Evolutionary conservation across 345 rosid genomes (phyloP), one percentile per base, ranked within the genome.

Genomic region (Iberis pinnata): DNA sequence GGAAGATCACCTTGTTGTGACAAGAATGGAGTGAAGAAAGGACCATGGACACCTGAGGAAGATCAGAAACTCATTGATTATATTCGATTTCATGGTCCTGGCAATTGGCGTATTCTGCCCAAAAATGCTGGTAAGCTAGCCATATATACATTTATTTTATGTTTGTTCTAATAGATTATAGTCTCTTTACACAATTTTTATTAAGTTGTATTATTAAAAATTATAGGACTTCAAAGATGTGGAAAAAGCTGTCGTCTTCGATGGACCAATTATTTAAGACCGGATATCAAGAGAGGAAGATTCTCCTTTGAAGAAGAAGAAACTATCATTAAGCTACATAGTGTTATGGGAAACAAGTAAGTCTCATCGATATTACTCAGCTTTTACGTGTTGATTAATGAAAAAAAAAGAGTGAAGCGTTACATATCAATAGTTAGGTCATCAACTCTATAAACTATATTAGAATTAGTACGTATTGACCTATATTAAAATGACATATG

Each of bases 161-260:
- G 2, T 36, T 51, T 29, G 36, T 11, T 13, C 3, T 32, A 32
- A 32, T 11, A 9, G 42, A n/a, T n/a, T n/a, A n/a, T n/a, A n/a
- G n/a, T n/a, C n/a, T n/a, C n/a, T n/a, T n/a, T n/a, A n/a, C n/a
- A n/a, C n/a, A n/a, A n/a, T n/a, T n/a, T n/a, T n/a, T n/a, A n/a
- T n/a, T 56, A 24, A 29, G 9, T 29, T 7, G 13, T 56, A 29
- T 47, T n/a, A 10, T 56, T n/a, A 12, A 45, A 10, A 48, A 57
- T 27, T 58, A 47, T 33, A 90, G 98, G 89, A 40, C 93, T 92
- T 19, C 79, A 84, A 68, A 78, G 98, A 64, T 92, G 98, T 27
- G 98, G 98, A 20, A 92, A 92, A 79, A 92, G 98, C 41, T 92
- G 98, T 22, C 95, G 98, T 15, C 89, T 92, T 5, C 80, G 98